Evolutionary conservation across 257 asterid species (phyloP), one percentile per base, ranked within the genome.

Genomic region (Ilex aquifolium): DNA sequence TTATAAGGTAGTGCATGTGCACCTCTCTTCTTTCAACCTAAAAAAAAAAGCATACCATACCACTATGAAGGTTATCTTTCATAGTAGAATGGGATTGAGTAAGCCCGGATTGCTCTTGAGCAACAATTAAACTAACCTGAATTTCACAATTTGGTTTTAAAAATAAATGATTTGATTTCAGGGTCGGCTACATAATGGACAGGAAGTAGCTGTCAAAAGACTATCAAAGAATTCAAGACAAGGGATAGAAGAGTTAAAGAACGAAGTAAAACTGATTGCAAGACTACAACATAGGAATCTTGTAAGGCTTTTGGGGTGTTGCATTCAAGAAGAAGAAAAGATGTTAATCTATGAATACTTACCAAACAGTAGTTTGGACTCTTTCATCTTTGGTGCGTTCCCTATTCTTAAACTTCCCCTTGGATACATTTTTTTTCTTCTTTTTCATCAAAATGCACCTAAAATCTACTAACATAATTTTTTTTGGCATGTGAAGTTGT

Each of bases 281-380:
- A 70, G 55, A 48, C 65, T 75, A 7, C 80, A 75, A 49, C 80
- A 75, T 3, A 63, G 77, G 36, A 75, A 75, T 56, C 80, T 75
- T 56, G 77, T 71, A 27, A 70, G 66, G 48, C 76, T 75, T 44
- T 61, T 63, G 13, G 80, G 76, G 29, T 75, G 73, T 46, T 75
- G 80, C 53, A 15, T 71, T 40, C 62, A 75, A 39, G 46, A 40
- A 2, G 68, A 68, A 61, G 77, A 75, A 70, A 75, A 75, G 63
- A 71, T 75, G 60, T 64, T 75, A 39, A 56, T 75, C 2, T 75
- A 75, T n/a, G 80, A 75, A 56, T 66, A 67, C 60, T 65, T 75
- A 65, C 71, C 76, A 4, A 66, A 75, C 55, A 75, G 62, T 64
- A 72, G 76, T 50, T 64, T 75, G 44, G 74, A 70, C 71, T 39